These are phyloP conservation scores for Paracamarosporium sp. DNA, from an alignment of 2,329 filamentous ascomycete species.

Conservation along the genomic window DNA sequence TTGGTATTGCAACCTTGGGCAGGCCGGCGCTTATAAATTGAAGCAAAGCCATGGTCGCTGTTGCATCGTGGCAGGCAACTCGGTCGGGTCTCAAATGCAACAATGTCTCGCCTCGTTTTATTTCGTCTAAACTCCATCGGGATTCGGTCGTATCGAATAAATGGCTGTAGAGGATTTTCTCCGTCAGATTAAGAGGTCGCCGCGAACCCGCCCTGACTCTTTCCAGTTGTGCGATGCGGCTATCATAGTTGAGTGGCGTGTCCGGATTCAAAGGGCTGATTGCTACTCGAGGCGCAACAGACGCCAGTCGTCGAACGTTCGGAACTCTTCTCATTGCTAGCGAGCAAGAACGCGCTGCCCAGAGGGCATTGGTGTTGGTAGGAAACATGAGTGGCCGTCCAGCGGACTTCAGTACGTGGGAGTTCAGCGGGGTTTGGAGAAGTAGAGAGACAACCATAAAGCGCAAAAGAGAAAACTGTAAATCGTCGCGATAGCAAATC, in stretches of 20 bases:
- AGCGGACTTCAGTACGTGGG: not conserved
- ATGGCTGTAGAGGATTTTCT: conserved; percentile 52
- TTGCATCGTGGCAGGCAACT: conserved; percentile 53
- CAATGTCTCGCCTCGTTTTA: conserved; percentile 48
- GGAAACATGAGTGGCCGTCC: not conserved
- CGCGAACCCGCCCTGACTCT: conserved; percentile 14
- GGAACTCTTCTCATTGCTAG: not conserved
- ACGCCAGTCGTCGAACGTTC: conserved; percentile 6
- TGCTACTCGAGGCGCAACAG: conserved; percentile 13
- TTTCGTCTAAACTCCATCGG: conserved; percentile 25
- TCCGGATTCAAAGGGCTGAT: conserved; percentile 19
- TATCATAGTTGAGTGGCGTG: conserved; percentile 16
- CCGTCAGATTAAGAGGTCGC: conserved; percentile 45
- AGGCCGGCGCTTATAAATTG: conserved; percentile 53
- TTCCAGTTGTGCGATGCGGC: conserved; percentile 15
- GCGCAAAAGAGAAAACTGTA: not conserved
- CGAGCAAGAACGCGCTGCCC: not conserved
- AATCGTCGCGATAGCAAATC: no score
- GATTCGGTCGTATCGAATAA: conserved; percentile 31
- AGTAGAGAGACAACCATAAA: no score
- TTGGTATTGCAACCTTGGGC: conserved; percentile 47
- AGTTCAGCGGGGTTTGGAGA: no score
- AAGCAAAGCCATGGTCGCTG: conserved; percentile 52
- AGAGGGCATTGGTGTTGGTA: not conserved
- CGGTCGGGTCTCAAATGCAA: conserved; percentile 47